A percentile compares a stretch with the other conserved stretches of the same genome.
Conservation (phyloP, 345 rosid species). For the Geranium brycei region DNA sequence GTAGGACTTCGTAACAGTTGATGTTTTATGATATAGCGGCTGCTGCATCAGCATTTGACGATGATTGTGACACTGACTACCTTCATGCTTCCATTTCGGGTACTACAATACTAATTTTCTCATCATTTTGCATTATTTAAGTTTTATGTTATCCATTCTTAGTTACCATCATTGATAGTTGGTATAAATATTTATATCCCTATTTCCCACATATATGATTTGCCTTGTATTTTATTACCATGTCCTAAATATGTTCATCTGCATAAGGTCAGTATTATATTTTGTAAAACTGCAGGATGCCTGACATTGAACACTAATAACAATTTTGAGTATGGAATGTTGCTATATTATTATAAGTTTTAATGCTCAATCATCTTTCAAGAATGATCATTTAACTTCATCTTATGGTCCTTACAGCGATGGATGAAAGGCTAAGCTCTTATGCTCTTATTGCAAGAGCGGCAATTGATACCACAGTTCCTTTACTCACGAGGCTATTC, state of each 20-base stretch:
- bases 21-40: slow-evolving; percentile 7
- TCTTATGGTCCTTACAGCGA: slow-evolving; percentile 45
- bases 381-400: neutral
- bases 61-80: slow-evolving; percentile 48
- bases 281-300: too few species aligned
- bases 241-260: too few species aligned
- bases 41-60: slow-evolving; percentile 35
- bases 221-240: too few species aligned
- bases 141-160: too few species aligned
- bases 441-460: slow-evolving; percentile 97
- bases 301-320: too few species aligned
- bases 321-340: too few species aligned
- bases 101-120: slow-evolving; percentile 11
- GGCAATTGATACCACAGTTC: slow-evolving; percentile 67
- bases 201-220: too few species aligned
- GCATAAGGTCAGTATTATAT: too few species aligned
- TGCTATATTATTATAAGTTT: too few species aligned
- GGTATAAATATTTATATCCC: too few species aligned
- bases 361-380: neutral
- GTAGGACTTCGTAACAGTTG: neutral
- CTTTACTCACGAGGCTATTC: slow-evolving; percentile 52
- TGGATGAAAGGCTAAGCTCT: slow-evolving; percentile 91
- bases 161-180: too few species aligned
- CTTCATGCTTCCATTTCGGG: slow-evolving; percentile 83
- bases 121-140: too few species aligned